Conservation (phyloP, 2,329 filamentous ascomycete species). For the Colletotrichum tamarilloi region DNA sequence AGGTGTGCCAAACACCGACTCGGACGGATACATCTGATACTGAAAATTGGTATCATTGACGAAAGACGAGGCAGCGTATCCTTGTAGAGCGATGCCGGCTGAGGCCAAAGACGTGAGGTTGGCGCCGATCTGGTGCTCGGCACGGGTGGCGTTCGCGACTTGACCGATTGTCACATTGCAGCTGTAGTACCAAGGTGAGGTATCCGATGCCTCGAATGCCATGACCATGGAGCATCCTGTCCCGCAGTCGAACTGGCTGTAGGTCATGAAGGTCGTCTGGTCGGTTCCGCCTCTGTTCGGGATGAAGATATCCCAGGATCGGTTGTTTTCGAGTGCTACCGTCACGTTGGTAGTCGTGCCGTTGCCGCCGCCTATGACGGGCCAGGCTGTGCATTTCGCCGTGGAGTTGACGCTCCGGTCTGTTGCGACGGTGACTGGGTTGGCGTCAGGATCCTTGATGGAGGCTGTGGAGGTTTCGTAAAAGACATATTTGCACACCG, state of each 20-base stretch:
- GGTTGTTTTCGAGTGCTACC: constrained; percentile 38
- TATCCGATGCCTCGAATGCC: constrained; percentile 51
- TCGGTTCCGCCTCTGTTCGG: constrained; percentile 44
- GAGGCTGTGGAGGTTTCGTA: constrained; percentile 42
- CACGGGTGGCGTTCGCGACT: constrained; percentile 48
- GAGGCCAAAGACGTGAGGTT: constrained; percentile 48
- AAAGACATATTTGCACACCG: constrained; percentile 49
- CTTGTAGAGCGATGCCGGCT: constrained; percentile 53
- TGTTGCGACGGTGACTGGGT: constrained; percentile 43
- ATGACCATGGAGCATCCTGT: constrained; percentile 43
- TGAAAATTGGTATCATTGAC: constrained; percentile 41
- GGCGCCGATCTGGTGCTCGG: constrained; percentile 48
- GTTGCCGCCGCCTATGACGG: constrained; percentile 45
- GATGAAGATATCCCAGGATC: constrained; percentile 32
- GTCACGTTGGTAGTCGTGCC: constrained; percentile 42
- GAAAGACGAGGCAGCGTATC: constrained; percentile 44
- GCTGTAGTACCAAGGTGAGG: constrained; percentile 52
- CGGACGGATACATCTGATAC: constrained; percentile 55
- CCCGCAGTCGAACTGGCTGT: constrained; percentile 39
- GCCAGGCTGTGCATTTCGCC: constrained; percentile 44
- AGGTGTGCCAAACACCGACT: constrained; percentile 50
- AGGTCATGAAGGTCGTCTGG: constrained; percentile 52
- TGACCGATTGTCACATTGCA: constrained; percentile 51
- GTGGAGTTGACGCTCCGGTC: constrained; percentile 45
- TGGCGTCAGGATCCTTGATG: constrained; percentile 16